Base-by-base conservation (phyloP, 2,329 filamentous ascomycete genomes). In the Alternaria hordeiaustralica region DNA sequence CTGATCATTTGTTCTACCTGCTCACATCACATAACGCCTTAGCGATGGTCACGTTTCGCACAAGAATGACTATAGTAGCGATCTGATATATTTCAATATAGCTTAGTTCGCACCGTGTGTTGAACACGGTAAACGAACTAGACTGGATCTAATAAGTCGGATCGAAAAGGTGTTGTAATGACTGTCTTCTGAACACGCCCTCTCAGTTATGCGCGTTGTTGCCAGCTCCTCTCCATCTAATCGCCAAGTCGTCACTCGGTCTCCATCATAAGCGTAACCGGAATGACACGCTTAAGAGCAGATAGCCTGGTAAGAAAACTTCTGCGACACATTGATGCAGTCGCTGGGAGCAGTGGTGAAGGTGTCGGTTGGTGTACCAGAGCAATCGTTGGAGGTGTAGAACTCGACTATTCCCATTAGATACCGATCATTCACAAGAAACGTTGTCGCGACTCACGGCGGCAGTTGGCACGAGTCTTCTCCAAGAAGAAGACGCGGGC, bases 381-480 rank as follows among this genome's bases (percentile, higher is more conserved):
- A 11, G 55, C 60, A 62, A 18, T 62, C 18, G 23, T 18, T 13
- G 8, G 55, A 15, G 12, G 47, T 25, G 23, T 43, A 62, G 18
- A 62, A 62, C 12, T 49, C 21, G 30, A 62, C 60, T 62, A 13
- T 53, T 46, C 7, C 18, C 13, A 33, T 30, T 9, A 50, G 7
- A 41, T 50, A 4, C 12, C 21, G 15, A 41, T 8, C 11, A 4
- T 18, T 41, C 15, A 26, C 13, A 57, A 23, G 15, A 46, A 15
- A 28, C 23, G n/a, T 28, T 28, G n/a, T n/a, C 5, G n/a, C 18
- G 9, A 50, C 60, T 26, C 26, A 63, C 60, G 33, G 18, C 46
- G 49, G 25, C 60, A 63, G 44, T 63, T 55, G 9, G 49, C 60
- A 30, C 60, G 49, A 1, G 15, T 44, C 60, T 63, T 63, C 50